These are phyloP conservation scores for Aspergillus puulaauensis DNA, from an alignment of 2,329 filamentous ascomycete species.

Conservation along the genomic window DNA sequence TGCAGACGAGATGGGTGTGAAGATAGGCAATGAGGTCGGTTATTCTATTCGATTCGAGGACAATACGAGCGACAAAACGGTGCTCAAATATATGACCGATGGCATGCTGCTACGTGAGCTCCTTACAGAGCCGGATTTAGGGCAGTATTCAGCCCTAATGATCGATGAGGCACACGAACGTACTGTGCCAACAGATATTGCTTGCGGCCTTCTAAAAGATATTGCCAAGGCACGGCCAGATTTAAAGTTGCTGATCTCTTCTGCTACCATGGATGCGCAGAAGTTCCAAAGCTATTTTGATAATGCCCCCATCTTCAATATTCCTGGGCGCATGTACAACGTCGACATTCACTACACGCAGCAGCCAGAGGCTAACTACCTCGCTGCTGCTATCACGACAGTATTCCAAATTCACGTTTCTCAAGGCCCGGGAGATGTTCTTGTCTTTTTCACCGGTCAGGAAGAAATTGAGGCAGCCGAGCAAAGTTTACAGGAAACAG, in stretches of 20 bases:
- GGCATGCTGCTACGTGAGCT: slow-evolving; percentile 91
- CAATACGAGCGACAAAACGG: slow-evolving; percentile 83
- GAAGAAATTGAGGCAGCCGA: slow-evolving; percentile 93
- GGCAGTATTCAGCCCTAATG: slow-evolving; percentile 84
- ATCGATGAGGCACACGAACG: slow-evolving; percentile 97
- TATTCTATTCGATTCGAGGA: slow-evolving; percentile 96
- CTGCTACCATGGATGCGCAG: slow-evolving; percentile 89
- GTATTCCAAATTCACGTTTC: slow-evolving; percentile 93
- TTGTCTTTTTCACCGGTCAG: slow-evolving; percentile 93
- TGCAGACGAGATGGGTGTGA: slow-evolving; percentile 87
- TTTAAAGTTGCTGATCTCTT: slow-evolving; percentile 86
- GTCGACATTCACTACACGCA: slow-evolving; percentile 91
- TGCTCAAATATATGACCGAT: slow-evolving; percentile 96
- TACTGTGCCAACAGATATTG: slow-evolving; percentile 85
- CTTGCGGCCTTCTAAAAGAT: slow-evolving; percentile 86
- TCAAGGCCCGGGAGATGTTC: slow-evolving; percentile 80
- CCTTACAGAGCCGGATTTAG: slow-evolving; percentile 81
- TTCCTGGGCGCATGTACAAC: slow-evolving; percentile 83
- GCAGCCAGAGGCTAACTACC: slow-evolving; percentile 89
- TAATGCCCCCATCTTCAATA: slow-evolving; percentile 89
- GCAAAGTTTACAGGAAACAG: slow-evolving; percentile 79
- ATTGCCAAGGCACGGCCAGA: slow-evolving; percentile 79
- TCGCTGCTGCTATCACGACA: slow-evolving; percentile 86
- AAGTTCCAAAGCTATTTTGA: slow-evolving; percentile 93
- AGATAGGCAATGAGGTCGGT: slow-evolving; percentile 87